Base-by-base conservation (phyloP, 371 early-diverging fungal genomes). In the Mucor velutinosus region DNA sequence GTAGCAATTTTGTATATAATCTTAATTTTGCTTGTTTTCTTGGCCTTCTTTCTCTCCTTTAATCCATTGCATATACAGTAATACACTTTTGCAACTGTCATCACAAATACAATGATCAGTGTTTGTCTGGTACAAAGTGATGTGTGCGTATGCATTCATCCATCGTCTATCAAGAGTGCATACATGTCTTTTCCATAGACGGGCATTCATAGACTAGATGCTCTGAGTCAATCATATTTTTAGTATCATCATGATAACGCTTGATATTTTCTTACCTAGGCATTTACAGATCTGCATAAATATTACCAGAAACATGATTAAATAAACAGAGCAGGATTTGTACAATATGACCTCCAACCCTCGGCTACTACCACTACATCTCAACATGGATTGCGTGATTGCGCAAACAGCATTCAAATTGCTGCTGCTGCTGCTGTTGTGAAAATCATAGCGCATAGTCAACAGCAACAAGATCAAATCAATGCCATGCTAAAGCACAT, bases 271-370 rank as follows among this genome's bases (percentile, higher is more conserved):
- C n/a, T n/a, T n/a, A n/a, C n/a, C n/a, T n/a, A n/a, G n/a, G n/a
- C n/a, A n/a, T n/a, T n/a, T n/a, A n/a, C n/a, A n/a, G n/a, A n/a
- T n/a, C n/a, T n/a, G n/a, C n/a, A n/a, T n/a, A n/a, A n/a, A n/a
- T n/a, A n/a, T 33, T 75, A 84, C 85, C 80, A 43, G 76, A 70
- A 35, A 93, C 88, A 60, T 85, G 81, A 39, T 90, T 90, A 69
- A 93, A 87, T 55, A 96, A 83, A 33, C 94, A 80, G 70, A 96
- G 93, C 19, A 95, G 97, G n/a, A 95, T 75, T 68, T 92, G 92
- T 25, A 94, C 87, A 32, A 90, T 84, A 59, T 93, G 90, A n/a
- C n/a, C n/a, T n/a, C n/a, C n/a, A n/a, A n/a, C n/a, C n/a, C n/a
- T n/a, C n/a, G n/a, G n/a, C n/a, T n/a, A n/a, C n/a, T n/a, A n/a